These are phyloP conservation scores for Suillus weaverae DNA, from an alignment of 768 basidiomycete genomes.

Conservation along the genomic window DNA sequence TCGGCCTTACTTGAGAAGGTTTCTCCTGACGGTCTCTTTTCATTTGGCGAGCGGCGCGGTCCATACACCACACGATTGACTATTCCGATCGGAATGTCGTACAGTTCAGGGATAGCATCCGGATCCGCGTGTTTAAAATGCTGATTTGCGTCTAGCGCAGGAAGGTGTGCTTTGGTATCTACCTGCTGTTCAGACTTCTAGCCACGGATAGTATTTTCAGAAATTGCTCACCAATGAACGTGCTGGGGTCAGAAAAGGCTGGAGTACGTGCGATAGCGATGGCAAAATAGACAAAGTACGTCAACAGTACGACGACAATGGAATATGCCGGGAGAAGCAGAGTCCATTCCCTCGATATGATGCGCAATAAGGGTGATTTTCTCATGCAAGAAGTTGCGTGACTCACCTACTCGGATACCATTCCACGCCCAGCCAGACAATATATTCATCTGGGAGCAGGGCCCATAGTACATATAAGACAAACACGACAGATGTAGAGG, in stretches of 20 bases:
- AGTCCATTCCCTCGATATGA: conserved; percentile 74
- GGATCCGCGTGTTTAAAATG: conserved; percentile 51
- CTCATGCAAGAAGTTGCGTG: background rate
- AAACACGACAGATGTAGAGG: conserved; percentile 71
- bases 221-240: conserved; percentile 59
- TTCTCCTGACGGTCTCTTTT: background rate
- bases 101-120: conserved; percentile 59
- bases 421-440: conserved; percentile 62
- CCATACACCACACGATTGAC: conserved; percentile 75
- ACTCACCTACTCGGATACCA: conserved; percentile 89
- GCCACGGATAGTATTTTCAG: conserved; percentile 13
- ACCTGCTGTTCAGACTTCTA: conserved; percentile 16
- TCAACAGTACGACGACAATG: conserved; percentile 65
- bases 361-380: conserved; percentile 6
- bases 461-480: conserved; percentile 78
- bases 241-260: conserved; percentile 59
- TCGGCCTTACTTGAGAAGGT: background rate
- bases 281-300: conserved; percentile 76
- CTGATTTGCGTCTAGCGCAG: conserved; percentile 37
- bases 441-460: conserved; percentile 69
- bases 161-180: conserved; percentile 63
- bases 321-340: conserved; percentile 79
- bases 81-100: conserved; percentile 80
- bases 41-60: conserved; percentile 11
- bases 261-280: conserved; percentile 75